Evolutionary conservation across 441 rosid genomes (phyloP), one percentile per base, ranked within the genome.

Genomic region (Erodium chrysanthum): DNA sequence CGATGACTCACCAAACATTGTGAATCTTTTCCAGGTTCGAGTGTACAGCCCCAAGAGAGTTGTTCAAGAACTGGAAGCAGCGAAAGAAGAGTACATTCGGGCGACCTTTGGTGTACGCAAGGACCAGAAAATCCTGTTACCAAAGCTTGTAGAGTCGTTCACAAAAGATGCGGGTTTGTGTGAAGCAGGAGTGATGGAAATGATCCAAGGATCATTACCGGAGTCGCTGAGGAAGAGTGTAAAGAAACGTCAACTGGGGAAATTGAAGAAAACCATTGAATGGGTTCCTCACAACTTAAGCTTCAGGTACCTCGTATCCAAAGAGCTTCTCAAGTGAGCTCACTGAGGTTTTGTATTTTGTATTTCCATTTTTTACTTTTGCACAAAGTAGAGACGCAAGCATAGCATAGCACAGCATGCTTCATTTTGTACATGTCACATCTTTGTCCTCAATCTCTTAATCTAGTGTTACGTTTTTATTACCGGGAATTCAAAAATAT

Each of bases 231-330:
- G 83, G 50, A 83, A 76, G 75, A 78, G 80, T 58, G 59, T 85
- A 1, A 87, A 81, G 79, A 85, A 80, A 78, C 81, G 82, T 60
- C 87, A 79, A 62, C 73, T 64, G 65, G 80, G 84, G 70, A 93
- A 85, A 78, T 73, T 82, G 25, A 84, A 84, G 22, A 90, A 86
- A 80, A 69, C 37, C 77, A 84, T 93, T 3, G 88, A 87, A 44
- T 90, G 97, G 96, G 78, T 81, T 65, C 88, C 97, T 3, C 91
- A 90, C 80, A 88, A 85, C 73, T 87, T 93, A 73, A 73, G 77
- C 61, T 90, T 90, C 52, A 83, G 98, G 71, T 93, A 86, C 83
- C 84, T 93, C 68, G 85, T 93, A 77, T 78, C 87, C 27, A 93
- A 84, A 76, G 96, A 89, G 75, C 71, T 90, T 68, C 86, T 82